A percentile compares a stretch with the other conserved stretches of the same genome.
phyloP scores from a whole-genome alignment of 2,329 filamentous ascomycete species.

The Pseudogymnoascus sp. region DNA sequence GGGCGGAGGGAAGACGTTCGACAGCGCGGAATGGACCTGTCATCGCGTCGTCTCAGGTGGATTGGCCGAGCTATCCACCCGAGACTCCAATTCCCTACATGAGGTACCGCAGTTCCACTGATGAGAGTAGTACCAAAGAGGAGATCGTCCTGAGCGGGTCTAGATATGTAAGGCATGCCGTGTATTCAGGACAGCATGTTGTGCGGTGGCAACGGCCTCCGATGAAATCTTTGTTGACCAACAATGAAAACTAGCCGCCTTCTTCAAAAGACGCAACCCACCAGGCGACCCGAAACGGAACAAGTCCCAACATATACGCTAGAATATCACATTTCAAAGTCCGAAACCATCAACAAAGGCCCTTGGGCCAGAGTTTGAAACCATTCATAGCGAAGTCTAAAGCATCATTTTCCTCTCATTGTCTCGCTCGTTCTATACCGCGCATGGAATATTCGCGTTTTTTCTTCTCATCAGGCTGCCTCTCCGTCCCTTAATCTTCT shows the following conservation, averaged over 20 bases:
- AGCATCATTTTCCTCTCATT: not conserved
- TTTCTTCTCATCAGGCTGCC: not conserved
- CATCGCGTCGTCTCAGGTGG: not conserved
- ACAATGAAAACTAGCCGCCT: not conserved
- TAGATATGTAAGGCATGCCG: not conserved
- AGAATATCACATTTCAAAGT: not conserved
- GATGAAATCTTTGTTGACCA: not conserved
- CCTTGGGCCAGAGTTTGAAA: not conserved
- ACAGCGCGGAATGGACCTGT: not conserved
- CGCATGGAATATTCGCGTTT: not conserved
- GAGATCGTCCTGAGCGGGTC: accelerated
- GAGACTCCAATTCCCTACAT: not conserved
- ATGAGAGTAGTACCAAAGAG: not conserved
- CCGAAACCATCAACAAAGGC: not conserved
- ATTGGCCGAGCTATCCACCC: not conserved
- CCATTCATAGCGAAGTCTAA: not conserved
- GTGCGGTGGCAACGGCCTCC: not conserved
- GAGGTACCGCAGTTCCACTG: not conserved
- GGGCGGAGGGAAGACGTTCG: not conserved
- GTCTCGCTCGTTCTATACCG: not conserved
- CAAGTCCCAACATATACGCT: not conserved
- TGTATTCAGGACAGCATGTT: not conserved
- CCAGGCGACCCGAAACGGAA: not conserved
- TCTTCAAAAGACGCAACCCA: not conserved
- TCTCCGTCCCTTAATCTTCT: not conserved